Evolutionary conservation across 768 basidiomycete species (phyloP).

Genomic region (Krasilnikovozyma curviuscula): DNA sequence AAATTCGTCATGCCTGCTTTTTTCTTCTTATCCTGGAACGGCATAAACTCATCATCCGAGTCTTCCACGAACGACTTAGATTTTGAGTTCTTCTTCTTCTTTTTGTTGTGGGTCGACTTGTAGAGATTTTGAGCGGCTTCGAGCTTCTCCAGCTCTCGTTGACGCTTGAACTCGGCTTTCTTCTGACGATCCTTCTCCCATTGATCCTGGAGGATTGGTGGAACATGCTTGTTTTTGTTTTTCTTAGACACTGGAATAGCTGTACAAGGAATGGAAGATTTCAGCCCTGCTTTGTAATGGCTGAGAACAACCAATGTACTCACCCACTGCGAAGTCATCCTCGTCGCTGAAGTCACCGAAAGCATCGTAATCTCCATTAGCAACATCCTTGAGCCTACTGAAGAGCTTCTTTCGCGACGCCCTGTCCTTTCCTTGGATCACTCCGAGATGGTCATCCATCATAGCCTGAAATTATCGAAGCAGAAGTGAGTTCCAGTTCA

Average conservation of each 20-base stretch:
- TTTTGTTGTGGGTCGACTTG: conserved; percentile 27
- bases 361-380: conserved; percentile 33
- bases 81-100: conserved; percentile 33
- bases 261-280: background rate
- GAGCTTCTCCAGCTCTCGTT: conserved; percentile 40
- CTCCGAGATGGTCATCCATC: conserved; percentile 40
- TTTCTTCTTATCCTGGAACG: conserved; percentile 4
- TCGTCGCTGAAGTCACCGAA: conserved; percentile 20
- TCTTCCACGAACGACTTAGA: conserved; percentile 20
- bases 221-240: conserved; percentile 27
- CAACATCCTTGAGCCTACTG: conserved; percentile 39
- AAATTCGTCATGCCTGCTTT: conserved; percentile 8
- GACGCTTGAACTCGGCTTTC: conserved; percentile 57
- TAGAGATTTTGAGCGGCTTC: conserved; percentile 44
- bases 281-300: background rate
- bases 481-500: background rate
- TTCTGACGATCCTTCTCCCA: conserved; percentile 68
- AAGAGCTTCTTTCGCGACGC: conserved; percentile 41
- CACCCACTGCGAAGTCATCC: conserved; percentile 9
- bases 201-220: conserved; percentile 40
- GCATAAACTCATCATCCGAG: conserved; percentile 19
- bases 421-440: conserved; percentile 32
- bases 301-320: background rate
- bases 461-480: conserved; percentile 32
- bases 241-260: conserved; percentile 29